Base-by-base conservation (phyloP, 176 grass and related monocot species). In the Phoenix roebelenii region DNA sequence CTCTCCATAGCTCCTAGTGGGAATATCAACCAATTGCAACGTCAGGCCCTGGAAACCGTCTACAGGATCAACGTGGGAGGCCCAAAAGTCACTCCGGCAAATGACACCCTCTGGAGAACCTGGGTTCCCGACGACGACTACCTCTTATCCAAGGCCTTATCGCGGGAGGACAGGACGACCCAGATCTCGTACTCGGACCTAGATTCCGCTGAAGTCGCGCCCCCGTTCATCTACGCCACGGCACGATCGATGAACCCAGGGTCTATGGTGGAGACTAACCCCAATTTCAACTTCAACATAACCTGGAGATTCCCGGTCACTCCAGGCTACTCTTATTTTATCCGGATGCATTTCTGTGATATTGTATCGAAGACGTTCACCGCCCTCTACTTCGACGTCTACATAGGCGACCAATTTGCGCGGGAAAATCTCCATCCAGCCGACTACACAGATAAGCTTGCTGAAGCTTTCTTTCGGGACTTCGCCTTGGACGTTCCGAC, bases 301-400 rank as follows among this genome's bases (percentile, higher is more conserved):
- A 77, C 77, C 18, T 85, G 77, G 83, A 51, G 7, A 3, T 80
- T 85, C 17, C 17, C 9, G 1, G 68, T 65, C 12, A 20, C 23
- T 5, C 20, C 62, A 5, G 58, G 73, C 4, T 54, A 58, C 60
- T 23, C 6, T 2, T 85, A 85, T 52, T n/a, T 80, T 19, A 49
- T 80, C 53, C 72, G 83, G 50, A 23, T 76, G 14, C 83, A 85
- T 58, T 85, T 85, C 28, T 85, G 83, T 57, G 73, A 68, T 66
- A 54, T 73, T 30, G 60, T 77, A 15, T 54, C 25, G 0, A 0
- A 3, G 23, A 18, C 35, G 29, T 1, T 29, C 0, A 64, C 32
- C 17, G 19, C 32, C 23, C 26, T 50, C 14, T 1, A 51, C n/a
- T 85, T 85, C 78, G 59, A 51, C 30, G 58, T 85, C 18, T 73